Base-by-base conservation (phyloP, 1,284 basidiomycete genomes). In the Anthracocystis setariae region DNA sequence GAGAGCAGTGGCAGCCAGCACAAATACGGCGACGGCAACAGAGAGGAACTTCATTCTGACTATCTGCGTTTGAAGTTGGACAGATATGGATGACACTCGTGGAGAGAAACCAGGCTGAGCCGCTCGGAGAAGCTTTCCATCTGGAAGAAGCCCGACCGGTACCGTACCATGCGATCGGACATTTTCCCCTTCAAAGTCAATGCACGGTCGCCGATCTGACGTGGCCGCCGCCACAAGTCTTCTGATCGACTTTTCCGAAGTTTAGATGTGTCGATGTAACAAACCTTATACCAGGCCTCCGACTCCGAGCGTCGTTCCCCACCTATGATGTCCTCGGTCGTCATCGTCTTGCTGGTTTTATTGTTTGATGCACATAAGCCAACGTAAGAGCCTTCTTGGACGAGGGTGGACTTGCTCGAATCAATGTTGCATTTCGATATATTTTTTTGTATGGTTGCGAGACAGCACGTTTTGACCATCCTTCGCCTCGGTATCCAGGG, bases 41-140 rank as follows among this genome's bases (percentile, higher is more conserved):
- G 48, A 59, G 21, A 72, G 49, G 20, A 72, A 46, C 46, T 50
- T 66, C 69, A 72, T 72, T 5, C 33, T 71, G 62, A 1, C 37
- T 13, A n/a, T 35, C 9, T 20, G 44, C 29, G 44, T 18, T 23
- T 21, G 12, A 23, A 2, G 8, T 12, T 21, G 9, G 15, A 42
- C 20, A 23, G 40, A 52, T 49, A 48, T 46, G 25, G 33, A 9
- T 3, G 43, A 33, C 23, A 17, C 23, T 46, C 8, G 23, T 37
- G 62, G 15, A 20, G 8, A 33, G 25, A 3, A 10, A 20, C 20
- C 4, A 45, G 17, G 32, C 33, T 25, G 24, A 37, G 27, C 27
- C 43, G 27, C 9, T 24, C 1, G 2, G 8, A 12, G 4, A 25
- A 5, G 39, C 18, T 27, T 32, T 35, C 21, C 18, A 8, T 27